A percentile compares a stretch with the other conserved stretches of the same genome.
phyloP scores from a whole-genome alignment of 2,329 filamentous ascomycete species.

The Fusarium foetens region DNA sequence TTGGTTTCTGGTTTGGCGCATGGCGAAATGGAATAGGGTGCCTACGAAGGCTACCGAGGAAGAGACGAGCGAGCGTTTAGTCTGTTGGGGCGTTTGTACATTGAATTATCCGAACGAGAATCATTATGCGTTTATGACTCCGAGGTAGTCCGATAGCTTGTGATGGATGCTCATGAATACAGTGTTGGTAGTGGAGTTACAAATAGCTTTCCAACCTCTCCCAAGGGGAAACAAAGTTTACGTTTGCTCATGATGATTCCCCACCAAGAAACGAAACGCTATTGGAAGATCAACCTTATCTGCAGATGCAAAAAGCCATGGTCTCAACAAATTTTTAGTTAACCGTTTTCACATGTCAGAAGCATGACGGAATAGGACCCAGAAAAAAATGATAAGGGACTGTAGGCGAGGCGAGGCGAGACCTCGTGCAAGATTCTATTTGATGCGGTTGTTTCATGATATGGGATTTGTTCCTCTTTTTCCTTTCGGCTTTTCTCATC shows the following conservation, averaged over 20 bases:
- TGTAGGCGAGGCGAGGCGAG: slow-evolving; percentile 7
- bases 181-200: background rate
- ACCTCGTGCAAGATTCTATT: slow-evolving; percentile 27
- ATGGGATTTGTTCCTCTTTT: background rate
- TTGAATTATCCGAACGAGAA: background rate
- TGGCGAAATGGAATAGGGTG: slow-evolving; percentile 29
- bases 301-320: background rate
- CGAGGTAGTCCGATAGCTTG: background rate
- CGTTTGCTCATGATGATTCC: slow-evolving; percentile 7
- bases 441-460: slow-evolving; percentile 20
- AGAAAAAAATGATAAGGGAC: slow-evolving; percentile 21
- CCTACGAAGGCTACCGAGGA: background rate
- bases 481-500: background rate
- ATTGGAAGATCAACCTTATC: slow-evolving; percentile 41
- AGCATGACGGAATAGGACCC: slow-evolving; percentile 5
- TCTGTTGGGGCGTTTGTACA: slow-evolving; percentile 1
- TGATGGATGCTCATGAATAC: background rate
- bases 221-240: slow-evolving; percentile 7
- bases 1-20: slow-evolving; percentile 37
- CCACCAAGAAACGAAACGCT: slow-evolving; percentile 12
- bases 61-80: slow-evolving; percentile 2
- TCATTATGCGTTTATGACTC: background rate
- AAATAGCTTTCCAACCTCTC: background rate
- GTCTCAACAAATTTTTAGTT: slow-evolving; percentile 37
- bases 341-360: slow-evolving; percentile 44